These are phyloP conservation scores for Calcarisporium arbuscula DNA, from an alignment of 2,329 filamentous ascomycete species.

Conservation along the genomic window DNA sequence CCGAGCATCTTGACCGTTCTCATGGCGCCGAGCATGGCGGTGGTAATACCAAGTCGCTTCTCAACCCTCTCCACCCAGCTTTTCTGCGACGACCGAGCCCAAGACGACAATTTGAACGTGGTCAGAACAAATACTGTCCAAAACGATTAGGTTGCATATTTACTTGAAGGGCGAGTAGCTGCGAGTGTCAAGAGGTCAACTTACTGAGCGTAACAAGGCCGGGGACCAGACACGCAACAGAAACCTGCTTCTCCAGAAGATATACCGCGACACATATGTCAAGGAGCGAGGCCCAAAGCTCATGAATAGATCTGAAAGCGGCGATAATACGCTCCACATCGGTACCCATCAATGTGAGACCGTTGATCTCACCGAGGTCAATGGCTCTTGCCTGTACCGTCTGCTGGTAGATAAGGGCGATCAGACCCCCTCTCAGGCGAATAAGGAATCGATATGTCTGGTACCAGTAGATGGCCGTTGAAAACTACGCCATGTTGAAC, in stretches of 20 bases:
- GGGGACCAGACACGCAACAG: conserved; percentile 18
- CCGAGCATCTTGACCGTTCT: conserved; percentile 40
- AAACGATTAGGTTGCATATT: too few relatives aligned
- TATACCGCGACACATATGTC: conserved; percentile 22
- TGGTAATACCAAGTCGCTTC: conserved; percentile 33
- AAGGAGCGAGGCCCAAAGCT: conserved; percentile 20
- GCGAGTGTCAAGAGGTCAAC: not conserved
- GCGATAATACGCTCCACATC: conserved; percentile 24
- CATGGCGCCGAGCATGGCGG: conserved; percentile 35
- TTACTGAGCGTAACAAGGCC: conserved; percentile 15
- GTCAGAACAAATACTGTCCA: conserved; percentile 14
- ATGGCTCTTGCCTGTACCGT: conserved; percentile 13
- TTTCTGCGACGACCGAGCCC: conserved; percentile 17
- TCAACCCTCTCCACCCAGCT: conserved; percentile 38
- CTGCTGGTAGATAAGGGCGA: conserved; percentile 18
- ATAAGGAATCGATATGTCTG: conserved; percentile 16
- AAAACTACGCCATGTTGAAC: conserved; percentile 5
- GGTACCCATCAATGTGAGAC: conserved; percentile 26
- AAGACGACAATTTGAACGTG: conserved; percentile 11
- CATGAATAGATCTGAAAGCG: conserved; percentile 16
- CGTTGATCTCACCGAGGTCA: conserved; percentile 18
- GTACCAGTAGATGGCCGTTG: conserved; percentile 17
- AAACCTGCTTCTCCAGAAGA: conserved; percentile 22
- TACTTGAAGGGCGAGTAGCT: not conserved
- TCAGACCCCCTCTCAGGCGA: conserved; percentile 16